Base-by-base conservation (phyloP, 1,139 yeast genomes). In the Yamadazyma sp. region DNA sequence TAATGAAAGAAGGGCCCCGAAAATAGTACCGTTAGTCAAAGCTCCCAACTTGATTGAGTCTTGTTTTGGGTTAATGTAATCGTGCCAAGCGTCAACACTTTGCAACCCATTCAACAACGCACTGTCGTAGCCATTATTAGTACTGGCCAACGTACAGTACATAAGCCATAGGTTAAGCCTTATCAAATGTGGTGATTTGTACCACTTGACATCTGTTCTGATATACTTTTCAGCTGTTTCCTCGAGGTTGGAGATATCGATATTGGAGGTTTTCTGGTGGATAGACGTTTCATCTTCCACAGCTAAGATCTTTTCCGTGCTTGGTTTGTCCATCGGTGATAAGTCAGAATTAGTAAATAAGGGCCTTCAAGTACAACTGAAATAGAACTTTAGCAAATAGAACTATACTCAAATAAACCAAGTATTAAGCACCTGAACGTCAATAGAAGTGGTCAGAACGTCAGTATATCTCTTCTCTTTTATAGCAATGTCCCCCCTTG, bases 41-140 rank as follows among this genome's bases (percentile, higher is more conserved):
- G 75, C 72, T 38, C 80, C 80, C 33, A 75, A 59, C 10, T 56
- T 56, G 23, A 40, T 40, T 4, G 39, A 25, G 26, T 65, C 64
- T 42, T 78, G 76, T 6, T 53, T 39, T 12, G 78, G 79, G 29
- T 60, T 38, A 38, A 30, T 58, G 52, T 17, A 45, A 9, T 28
- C 41, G 20, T 49, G 46, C 76, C 76, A 72, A 16, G 49, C 46
- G 0, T 52, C 48, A 41, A 75, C 57, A 8, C 74, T 57, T 51
- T 75, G 80, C 39, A 77, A 59, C 33, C 78, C 78, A 47, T 76
- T 76, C 56, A 76, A 55, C 60, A 76, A 57, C 4, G 76, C 67
- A 32, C 77, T 76, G 54, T 76, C 82, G 44, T 64, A 76, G 17
- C 82, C 81, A 32, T 64, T 68, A 45, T 68, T 71, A 22, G 78